These are phyloP conservation scores for Pseudogymnoascus verrucosus DNA, from an alignment of 2,329 filamentous ascomycete species.

Conservation along the genomic window DNA sequence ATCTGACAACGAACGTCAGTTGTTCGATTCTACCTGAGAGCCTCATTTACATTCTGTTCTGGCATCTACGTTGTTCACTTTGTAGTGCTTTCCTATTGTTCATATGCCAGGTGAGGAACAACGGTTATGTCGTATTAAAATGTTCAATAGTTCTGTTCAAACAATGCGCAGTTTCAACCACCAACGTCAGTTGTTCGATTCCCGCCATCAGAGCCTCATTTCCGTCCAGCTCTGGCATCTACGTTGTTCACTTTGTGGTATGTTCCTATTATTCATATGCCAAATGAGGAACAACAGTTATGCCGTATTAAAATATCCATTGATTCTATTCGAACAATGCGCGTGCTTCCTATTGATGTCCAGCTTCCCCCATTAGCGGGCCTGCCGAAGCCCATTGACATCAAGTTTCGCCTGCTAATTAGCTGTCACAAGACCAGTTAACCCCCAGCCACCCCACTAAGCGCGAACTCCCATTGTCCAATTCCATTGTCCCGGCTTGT, in stretches of 20 bases:
- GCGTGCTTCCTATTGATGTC: not conserved
- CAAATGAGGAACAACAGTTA: not conserved
- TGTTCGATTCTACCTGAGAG: not conserved
- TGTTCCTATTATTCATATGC: not conserved
- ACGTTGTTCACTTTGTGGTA: not conserved
- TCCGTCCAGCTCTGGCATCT: not conserved
- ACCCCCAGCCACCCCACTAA: not conserved
- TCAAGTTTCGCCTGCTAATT: not conserved
- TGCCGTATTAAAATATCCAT: not conserved
- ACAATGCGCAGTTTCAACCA: not conserved
- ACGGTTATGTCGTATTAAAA: not conserved
- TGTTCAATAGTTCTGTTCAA: not conserved
- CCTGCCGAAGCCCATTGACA: not conserved
- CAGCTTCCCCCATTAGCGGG: not conserved
- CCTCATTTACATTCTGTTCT: not conserved
- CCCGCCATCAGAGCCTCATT: not conserved
- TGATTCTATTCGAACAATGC: not conserved
- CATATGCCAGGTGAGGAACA: not conserved
- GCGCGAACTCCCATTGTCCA: not conserved
- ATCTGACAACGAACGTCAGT: not conserved
- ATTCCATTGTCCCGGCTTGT: not conserved
- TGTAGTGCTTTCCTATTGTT: not conserved
- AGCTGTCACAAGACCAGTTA: not conserved
- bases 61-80: not conserved
- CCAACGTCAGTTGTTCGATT: not conserved